Evolutionary conservation across 768 basidiomycete genomes (phyloP), one percentile per base, ranked within the genome.

Genomic region (Suillus spraguei): DNA sequence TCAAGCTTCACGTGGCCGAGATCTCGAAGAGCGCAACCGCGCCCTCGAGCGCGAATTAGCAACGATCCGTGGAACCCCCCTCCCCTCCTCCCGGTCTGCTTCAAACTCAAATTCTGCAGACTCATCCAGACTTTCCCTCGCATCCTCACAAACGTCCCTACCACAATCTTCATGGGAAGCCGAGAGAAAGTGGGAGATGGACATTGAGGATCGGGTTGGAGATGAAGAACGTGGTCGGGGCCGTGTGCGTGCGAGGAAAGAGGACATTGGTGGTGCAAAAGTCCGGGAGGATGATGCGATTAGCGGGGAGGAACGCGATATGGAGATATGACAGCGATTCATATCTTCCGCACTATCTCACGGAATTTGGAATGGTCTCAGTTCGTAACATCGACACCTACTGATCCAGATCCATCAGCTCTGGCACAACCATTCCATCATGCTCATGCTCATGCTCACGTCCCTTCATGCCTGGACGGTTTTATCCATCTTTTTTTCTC

Each of bases 1-100:
- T 0, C 93, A 94, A 69, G 90, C 91, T 5, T 84, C 83, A 49
- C 81, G 92, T 11, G 94, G 92, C 72, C 80, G 90, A 46, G 91
- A 93, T 69, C 80, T 95, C 56, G 93, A 95, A 74, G 82, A 83
- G 59, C 87, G 90, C 75, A 82, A 94, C 42, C 82, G 83, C 52
- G 72, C 65, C 52, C 39, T 77, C 60, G 75, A 77, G 55, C 50
- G 63, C n/a, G 74, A 77, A 49, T 9, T 76, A 59, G 70, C 55
- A 67, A 71, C 46, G 60, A 60, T 64, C 59, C 71, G 60, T 52
- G 76, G 66, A 4, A 58, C 56, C 5, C 55, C 55, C 22, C 8
- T 17, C 1, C 56, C 38, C 24, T 39, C 39, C 1, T 39, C 56
- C 17, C 38, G 56, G 17, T 41, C 38, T 1, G 22, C 39, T 3